Evolutionary conservation across 2,329 filamentous ascomycete genomes (phyloP), one percentile per base, ranked within the genome.

Genomic region (Aspergillus tamarii): DNA sequence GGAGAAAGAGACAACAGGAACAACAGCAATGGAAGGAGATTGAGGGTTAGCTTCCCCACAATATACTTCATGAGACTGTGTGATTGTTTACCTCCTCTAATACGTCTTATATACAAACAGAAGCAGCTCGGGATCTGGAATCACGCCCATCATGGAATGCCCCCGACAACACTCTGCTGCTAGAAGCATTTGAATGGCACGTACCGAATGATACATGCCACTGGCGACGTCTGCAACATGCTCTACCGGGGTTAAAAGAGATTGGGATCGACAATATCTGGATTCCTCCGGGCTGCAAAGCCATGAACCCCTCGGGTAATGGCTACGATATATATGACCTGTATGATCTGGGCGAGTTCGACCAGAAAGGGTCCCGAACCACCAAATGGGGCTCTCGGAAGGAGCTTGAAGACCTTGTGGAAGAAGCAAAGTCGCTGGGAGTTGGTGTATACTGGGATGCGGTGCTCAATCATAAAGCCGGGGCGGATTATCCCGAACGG

Each of bases 141-240:
- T 64, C 73, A 32, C 60, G 68, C 9, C 64, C 70, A 32, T 76
- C 76, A 66, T 77, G 75, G 76, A 65, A 69, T 55, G 68, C 71
- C 5, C 68, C 72, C 11, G 73, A 78, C 52, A 79, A 79, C 54
- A 53, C 63, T 19, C 84, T 87, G 58, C 85, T 92, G 78, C 84
- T 92, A 68, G 89, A 92, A 75, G 87, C 83, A 14, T 92, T 91
- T 73, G 90, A 92, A 79, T 92, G 90, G 90, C 88, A 92, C 72
- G 83, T 87, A 5, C 87, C 88, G 2, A 83, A 84, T 50, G 85
- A 89, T 66, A 76, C 84, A 59, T 77, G 82, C 55, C 89, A 91
- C 75, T 91, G 87, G 85, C 77, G 81, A 41, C 85, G 88, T 10
- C 83, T 91, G 1, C 76, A 78, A 16, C 77, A 79, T 21, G 81